phyloP scores from a whole-genome alignment of 352 stramenopile species.

The Phytophthora parvispora region DNA sequence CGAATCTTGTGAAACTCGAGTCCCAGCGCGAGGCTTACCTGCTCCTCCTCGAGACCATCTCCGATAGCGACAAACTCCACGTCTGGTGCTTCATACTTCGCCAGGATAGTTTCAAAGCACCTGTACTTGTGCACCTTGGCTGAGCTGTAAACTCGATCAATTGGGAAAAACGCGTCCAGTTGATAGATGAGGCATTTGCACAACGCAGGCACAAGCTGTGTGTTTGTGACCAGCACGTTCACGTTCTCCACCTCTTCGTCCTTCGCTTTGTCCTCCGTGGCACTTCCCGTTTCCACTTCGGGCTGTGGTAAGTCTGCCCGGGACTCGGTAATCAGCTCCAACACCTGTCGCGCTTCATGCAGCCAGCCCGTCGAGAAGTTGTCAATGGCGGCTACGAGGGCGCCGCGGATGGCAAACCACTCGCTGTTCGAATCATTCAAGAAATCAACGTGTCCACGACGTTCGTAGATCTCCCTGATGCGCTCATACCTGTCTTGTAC shows the following conservation, averaged over 20 bases:
- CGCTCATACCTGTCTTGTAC: slow-evolving; percentile 60
- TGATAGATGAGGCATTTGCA: slow-evolving; percentile 90
- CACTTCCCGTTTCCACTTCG: neutral
- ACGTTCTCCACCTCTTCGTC: slow-evolving; percentile 60
- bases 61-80: slow-evolving; percentile 84
- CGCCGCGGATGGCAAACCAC: slow-evolving; percentile 76
- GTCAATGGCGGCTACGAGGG: slow-evolving; percentile 79
- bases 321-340: slow-evolving; percentile 53
- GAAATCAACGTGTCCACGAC: slow-evolving; percentile 68
- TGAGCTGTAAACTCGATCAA: slow-evolving; percentile 83
- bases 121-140: slow-evolving; percentile 81
- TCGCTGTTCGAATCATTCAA: slow-evolving; percentile 69
- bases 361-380: slow-evolving; percentile 79
- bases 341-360: slow-evolving; percentile 63
- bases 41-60: slow-evolving; percentile 83
- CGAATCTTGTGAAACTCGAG: slow-evolving; percentile 83
- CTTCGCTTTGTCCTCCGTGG: slow-evolving; percentile 16
- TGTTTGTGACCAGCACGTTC: slow-evolving; percentile 89
- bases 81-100: slow-evolving; percentile 51
- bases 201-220: slow-evolving; percentile 79
- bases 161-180: slow-evolving; percentile 79
- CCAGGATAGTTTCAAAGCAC: slow-evolving; percentile 83
- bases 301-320: neutral
- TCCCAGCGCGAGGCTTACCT: slow-evolving; percentile 71
- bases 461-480: slow-evolving; percentile 87